Evolutionary conservation across 345 rosid genomes (phyloP), one percentile per base, ranked within the genome.

Genomic region (Anastatica hierochuntica): DNA sequence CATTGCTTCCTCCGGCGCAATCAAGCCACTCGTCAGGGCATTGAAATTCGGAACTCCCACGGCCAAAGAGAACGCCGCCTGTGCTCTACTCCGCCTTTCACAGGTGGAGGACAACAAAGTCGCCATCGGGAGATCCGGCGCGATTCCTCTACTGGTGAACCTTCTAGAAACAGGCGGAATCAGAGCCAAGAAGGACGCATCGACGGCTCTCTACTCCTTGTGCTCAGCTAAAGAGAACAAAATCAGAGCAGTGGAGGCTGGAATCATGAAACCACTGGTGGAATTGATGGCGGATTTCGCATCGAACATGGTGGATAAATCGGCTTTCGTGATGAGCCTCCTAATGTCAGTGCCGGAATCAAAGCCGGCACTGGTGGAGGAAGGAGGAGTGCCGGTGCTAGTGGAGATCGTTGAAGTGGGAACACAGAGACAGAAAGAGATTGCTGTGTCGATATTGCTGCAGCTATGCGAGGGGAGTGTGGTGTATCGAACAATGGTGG

Each of bases 231-330:
- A 60, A 71, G 98, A 92, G 71, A 92, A 88, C 75, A 88, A 92
- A 51, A 56, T 73, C 62, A 83, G 78, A 49, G 96, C 98, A 16
- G 78, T 92, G 3, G 74, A 88, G 48, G 76, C 88, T 0, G 88
- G 85, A 40, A 77, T 83, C 60, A 85, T 84, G 95, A 83, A 81
- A 54, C 90, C 90, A 9, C 52, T 92, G 13, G 82, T 88, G 42
- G 98, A 92, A 70, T 68, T 92, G 10, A 92, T 92, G 98, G 94
- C 95, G 8, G 98, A 88, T 68, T 80, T 92, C 38, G 86, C 73
- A 44, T 88, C 98, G 10, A 92, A 74, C 78, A 92, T 92, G 98
- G 95, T 88, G 26, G 98, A 92, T 64, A 92, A 92, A 60, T 82
- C 96, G n/a, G 96, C 83, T 1, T 85, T 63, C 53, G 88, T 92